Evolutionary conservation across 139 green algal genomes (phyloP).

Genomic region (Chlorella sorokiniana): DNA sequence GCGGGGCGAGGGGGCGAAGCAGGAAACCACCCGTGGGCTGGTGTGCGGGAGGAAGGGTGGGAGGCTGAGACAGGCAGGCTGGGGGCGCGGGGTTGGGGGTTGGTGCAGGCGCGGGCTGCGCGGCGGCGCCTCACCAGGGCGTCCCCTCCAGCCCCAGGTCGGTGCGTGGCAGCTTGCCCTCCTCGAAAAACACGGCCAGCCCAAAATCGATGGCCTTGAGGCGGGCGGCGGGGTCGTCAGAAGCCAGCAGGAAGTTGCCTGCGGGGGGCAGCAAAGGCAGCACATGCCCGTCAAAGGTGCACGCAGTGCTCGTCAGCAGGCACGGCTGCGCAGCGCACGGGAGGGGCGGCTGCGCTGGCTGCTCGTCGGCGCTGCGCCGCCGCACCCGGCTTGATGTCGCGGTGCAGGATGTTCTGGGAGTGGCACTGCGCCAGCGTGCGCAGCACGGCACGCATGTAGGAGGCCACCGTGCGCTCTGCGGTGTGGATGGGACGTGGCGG

Average conservation of each 20-base stretch:
- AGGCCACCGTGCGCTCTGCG: conserved; percentile 44
- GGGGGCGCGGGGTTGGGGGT: no score
- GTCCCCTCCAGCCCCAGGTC: conserved; percentile 91
- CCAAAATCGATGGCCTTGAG: conserved; percentile 96
- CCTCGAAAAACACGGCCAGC: conserved; percentile 81
- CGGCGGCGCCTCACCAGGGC: no score
- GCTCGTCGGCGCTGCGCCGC: no score
- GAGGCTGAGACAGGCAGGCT: no score
- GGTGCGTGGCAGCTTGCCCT: conserved; percentile 67
- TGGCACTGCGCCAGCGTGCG: conserved; percentile 56
- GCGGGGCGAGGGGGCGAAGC: neutral
- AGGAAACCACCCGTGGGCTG: neutral
- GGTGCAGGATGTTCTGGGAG: conserved; percentile 73
- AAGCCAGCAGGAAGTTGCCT: conserved; percentile 93
- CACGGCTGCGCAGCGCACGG: no score
- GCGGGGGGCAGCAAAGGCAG: conserved; percentile 20
- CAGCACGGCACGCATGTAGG: conserved; percentile 57
- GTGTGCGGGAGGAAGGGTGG: no score
- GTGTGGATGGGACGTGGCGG: neutral
- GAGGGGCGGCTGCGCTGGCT: neutral
- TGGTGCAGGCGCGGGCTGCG: no score
- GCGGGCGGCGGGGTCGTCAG: conserved; percentile 60
- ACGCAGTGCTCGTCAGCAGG: neutral
- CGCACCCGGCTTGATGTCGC: conserved; percentile 76
- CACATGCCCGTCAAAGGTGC: neutral